Evolutionary conservation across 352 stramenopile species (phyloP).

Genomic region (Saprolegnia diclina): DNA sequence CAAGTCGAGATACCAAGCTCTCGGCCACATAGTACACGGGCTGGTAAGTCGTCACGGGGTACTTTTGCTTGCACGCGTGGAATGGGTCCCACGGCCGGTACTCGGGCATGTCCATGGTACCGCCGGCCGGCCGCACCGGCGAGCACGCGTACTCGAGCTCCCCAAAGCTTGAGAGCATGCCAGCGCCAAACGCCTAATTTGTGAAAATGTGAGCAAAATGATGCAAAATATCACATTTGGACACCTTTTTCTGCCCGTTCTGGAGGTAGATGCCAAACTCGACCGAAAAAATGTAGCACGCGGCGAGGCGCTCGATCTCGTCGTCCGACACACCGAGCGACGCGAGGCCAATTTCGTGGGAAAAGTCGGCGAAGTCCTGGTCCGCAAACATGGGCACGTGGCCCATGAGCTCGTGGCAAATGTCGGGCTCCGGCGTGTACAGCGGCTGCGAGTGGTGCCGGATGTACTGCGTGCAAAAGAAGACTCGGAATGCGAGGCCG

Average conservation of each 20-base stretch:
- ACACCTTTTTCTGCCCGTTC: constrained; percentile 54
- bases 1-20: constrained; percentile 35
- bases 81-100: constrained; percentile 77
- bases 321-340: constrained; percentile 76
- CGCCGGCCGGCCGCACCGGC: constrained; percentile 29
- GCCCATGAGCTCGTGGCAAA: constrained; percentile 81
- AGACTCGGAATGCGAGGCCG: constrained; percentile 84
- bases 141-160: constrained; percentile 86
- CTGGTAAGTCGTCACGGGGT: constrained; percentile 87
- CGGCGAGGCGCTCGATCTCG: constrained; percentile 63
- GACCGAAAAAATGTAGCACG: constrained; percentile 86
- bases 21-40: constrained; percentile 84
- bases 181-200: constrained; percentile 62
- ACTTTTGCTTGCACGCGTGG: constrained; percentile 59
- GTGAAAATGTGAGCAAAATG: neutral
- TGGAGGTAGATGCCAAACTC: constrained; percentile 85
- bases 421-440: constrained; percentile 89
- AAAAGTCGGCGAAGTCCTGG: constrained; percentile 87
- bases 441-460: constrained; percentile 70
- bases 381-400: constrained; percentile 89
- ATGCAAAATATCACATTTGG: too few relatives aligned
- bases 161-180: constrained; percentile 81
- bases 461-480: constrained; percentile 86
- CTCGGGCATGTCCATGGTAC: constrained; percentile 36
- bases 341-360: constrained; percentile 82